These are phyloP conservation scores for Dalbergia cochinchinensis DNA, from an alignment of 306 rosid genomes.

Conservation along the genomic window DNA sequence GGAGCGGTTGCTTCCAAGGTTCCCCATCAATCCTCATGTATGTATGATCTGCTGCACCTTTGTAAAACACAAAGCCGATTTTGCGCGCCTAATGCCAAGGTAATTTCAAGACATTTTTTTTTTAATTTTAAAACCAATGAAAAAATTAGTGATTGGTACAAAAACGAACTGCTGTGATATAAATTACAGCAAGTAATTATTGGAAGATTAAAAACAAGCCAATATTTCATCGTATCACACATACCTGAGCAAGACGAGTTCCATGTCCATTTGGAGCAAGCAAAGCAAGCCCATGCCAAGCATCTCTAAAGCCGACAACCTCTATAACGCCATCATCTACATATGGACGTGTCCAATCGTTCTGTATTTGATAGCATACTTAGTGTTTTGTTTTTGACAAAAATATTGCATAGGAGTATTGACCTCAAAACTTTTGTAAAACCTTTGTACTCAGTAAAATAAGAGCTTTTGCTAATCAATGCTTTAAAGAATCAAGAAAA, in stretches of 20 bases:
- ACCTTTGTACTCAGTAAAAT: neutral
- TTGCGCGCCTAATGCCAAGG: constrained; percentile 64
- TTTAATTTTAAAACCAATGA: constrained; percentile 7
- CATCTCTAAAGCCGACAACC: constrained; percentile 94
- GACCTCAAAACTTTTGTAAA: too few relatives aligned
- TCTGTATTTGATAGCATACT: constrained; percentile 57
- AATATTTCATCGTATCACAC: constrained; percentile 22
- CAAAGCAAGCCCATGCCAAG: constrained; percentile 97
- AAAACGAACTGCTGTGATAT: neutral
- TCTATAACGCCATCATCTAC: constrained; percentile 94
- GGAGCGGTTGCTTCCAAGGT: constrained; percentile 98
- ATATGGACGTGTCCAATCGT: constrained; percentile 79
- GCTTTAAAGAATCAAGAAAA: neutral
- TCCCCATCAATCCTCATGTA: constrained; percentile 98
- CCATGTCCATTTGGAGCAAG: constrained; percentile 97
- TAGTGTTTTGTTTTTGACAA: constrained; percentile 16
- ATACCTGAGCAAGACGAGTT: constrained; percentile 98
- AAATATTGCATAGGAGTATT: constrained; percentile 17
- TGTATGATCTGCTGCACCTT: constrained; percentile 76
- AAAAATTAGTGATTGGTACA: neutral
- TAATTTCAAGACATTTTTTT: constrained; percentile 39
- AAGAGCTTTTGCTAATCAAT: too few relatives aligned
- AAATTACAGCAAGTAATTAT: neutral
- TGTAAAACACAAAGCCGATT: constrained; percentile 84
- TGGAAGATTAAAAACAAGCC: constrained; percentile 5